Percentiles rank a stretch among this genome's conserved stretches.
Evolutionary conservation across 2,329 filamentous ascomycete genomes (phyloP).

Genomic region (Apiospora kogelbergensis): DNA sequence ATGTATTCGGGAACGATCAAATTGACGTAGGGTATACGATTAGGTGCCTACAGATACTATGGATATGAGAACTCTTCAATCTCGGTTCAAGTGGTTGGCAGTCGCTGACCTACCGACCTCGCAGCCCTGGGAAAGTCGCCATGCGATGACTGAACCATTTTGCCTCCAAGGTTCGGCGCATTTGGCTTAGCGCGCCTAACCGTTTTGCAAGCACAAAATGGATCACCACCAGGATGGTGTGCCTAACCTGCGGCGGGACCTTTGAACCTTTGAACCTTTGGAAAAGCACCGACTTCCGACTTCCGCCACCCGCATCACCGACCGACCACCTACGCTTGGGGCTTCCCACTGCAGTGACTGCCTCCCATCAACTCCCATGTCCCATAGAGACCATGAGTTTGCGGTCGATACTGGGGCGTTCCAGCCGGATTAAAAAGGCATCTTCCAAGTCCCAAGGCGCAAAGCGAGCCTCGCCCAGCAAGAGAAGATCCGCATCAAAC

Average conservation of each 20-base stretch:
- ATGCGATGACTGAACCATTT: background rate
- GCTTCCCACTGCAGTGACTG: background rate
- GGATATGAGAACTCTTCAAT: background rate
- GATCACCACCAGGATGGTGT: background rate
- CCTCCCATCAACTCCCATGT: background rate
- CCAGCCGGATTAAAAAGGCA: slow-evolving; percentile 32
- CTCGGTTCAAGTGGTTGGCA: background rate
- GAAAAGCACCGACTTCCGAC: slow-evolving; percentile 2
- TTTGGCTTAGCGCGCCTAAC: background rate
- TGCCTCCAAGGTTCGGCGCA: background rate
- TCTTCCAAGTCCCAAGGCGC: slow-evolving; percentile 23
- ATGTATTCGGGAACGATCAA: background rate
- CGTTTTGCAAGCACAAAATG: background rate
- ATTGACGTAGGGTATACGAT: background rate
- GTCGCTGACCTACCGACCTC: background rate
- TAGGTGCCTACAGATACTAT: background rate
- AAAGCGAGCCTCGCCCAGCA: slow-evolving; percentile 21
- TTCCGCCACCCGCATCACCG: background rate
- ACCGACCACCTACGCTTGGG: too few relatives aligned
- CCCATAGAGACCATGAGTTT: slow-evolving; percentile 26
- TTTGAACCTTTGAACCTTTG: background rate
- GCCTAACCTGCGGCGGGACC: background rate
- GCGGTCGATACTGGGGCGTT: slow-evolving; percentile 30
- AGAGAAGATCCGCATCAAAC: slow-evolving; percentile 19
- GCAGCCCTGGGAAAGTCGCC: background rate